Conservation (phyloP, 2,329 filamentous ascomycete genomes). For the Tolypocladium ovalisporum region DNA sequence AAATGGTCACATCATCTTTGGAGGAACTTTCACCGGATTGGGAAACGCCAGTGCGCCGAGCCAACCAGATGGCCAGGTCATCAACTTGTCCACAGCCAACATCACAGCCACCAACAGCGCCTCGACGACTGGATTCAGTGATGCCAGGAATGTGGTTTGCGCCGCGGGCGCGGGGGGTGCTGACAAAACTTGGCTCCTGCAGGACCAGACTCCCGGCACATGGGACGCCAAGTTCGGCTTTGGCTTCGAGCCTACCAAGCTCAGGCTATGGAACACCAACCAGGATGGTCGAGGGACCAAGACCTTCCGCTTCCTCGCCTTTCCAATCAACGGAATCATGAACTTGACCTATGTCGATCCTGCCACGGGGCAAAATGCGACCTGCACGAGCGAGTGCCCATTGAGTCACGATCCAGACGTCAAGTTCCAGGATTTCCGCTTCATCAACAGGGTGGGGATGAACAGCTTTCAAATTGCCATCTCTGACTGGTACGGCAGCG, state of each 20-base stretch:
- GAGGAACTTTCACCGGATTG: conserved; percentile 77
- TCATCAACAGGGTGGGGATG: conserved; percentile 85
- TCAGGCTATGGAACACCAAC: conserved; percentile 82
- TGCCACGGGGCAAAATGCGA: conserved; percentile 50
- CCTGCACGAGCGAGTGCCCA: conserved; percentile 78
- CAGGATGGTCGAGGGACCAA: conserved; percentile 76
- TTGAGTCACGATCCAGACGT: conserved; percentile 58
- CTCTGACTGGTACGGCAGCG: conserved; percentile 74
- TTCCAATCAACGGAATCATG: conserved; percentile 86
- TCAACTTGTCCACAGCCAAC: conserved; percentile 73
- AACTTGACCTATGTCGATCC: conserved; percentile 88
- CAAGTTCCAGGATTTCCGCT: conserved; percentile 78
- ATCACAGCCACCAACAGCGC: conserved; percentile 58
- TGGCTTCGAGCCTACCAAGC: conserved; percentile 74
- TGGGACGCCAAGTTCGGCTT: conserved; percentile 80
- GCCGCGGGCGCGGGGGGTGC: conserved; percentile 51
- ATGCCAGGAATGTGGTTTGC: conserved; percentile 77
- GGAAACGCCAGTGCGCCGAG: conserved; percentile 66
- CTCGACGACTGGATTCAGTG: conserved; percentile 51
- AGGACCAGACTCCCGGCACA: conserved; percentile 63
- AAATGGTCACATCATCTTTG: conserved; percentile 83
- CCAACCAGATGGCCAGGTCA: conserved; percentile 60
- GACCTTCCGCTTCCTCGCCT: conserved; percentile 75
- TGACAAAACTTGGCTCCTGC: conserved; percentile 71
- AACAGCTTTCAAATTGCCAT: conserved; percentile 76